phyloP scores from a whole-genome alignment of 2,329 filamentous ascomycete genomes.

The Seiridium unicorne region DNA sequence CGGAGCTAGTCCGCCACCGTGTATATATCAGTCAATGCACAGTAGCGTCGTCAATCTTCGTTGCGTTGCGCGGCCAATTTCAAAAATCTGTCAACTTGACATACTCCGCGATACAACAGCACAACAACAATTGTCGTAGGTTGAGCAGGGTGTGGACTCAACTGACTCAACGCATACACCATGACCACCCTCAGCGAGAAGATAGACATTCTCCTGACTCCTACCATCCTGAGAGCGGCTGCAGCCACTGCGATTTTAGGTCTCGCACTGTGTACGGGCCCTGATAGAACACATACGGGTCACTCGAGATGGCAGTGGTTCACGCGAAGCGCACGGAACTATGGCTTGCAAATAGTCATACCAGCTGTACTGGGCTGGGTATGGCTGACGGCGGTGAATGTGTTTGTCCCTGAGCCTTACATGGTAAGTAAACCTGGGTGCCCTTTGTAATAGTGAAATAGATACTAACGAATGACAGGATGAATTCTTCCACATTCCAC shows the following conservation, averaged over 20 bases:
- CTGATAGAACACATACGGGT: not conserved
- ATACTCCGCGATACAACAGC: not conserved
- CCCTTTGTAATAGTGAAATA: not conserved
- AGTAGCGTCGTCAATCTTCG: not conserved
- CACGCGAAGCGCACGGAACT: not conserved
- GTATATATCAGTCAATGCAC: not conserved
- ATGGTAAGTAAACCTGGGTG: slow-evolving; percentile 34
- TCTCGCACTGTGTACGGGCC: slow-evolving; percentile 1
- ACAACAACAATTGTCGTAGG: not conserved
- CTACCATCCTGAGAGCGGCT: not conserved
- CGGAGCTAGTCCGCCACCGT: too few relatives aligned
- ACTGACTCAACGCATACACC: not conserved
- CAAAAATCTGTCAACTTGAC: not conserved
- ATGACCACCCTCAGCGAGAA: not conserved
- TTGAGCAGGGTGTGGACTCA: not conserved
- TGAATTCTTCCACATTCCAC: slow-evolving; percentile 85
- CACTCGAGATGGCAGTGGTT: not conserved
- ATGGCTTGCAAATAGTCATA: slow-evolving; percentile 5
- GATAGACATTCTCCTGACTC: slow-evolving; percentile 1
- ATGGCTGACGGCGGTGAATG: slow-evolving; percentile 39
- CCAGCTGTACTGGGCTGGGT: slow-evolving; percentile 21
- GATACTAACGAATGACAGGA: slow-evolving; percentile 52
- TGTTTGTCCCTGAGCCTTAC: slow-evolving; percentile 50
- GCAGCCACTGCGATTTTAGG: not conserved
- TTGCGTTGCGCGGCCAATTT: not conserved